Evolutionary conservation across 345 rosid genomes (phyloP).

Genomic region (Camelina hispida): DNA sequence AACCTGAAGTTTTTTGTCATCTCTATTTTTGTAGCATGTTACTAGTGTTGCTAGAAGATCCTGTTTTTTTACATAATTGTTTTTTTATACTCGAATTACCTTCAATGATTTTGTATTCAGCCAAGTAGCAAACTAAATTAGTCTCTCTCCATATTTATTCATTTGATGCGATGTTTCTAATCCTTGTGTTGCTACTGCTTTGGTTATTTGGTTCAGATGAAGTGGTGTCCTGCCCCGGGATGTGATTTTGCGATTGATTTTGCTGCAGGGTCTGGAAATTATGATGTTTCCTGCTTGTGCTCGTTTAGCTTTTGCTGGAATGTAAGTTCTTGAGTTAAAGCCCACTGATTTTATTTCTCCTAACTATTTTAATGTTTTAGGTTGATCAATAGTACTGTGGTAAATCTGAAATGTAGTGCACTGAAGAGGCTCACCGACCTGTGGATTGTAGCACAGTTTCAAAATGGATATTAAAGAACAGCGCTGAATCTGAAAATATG

Average conservation of each 20-base stretch:
- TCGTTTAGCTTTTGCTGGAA: conserved; percentile 91
- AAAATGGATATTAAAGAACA: conserved; percentile 93
- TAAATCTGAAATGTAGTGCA: conserved; percentile 65
- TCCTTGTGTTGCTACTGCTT: conserved; percentile 15
- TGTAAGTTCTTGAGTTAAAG: conserved; percentile 51
- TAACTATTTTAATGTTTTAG: neutral
- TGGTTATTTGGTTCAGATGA: conserved; percentile 59
- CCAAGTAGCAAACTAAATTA: neutral
- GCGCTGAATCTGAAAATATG: conserved; percentile 98
- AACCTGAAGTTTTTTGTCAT: conserved; percentile 2
- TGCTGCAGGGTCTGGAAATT: conserved; percentile 73
- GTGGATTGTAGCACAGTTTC: conserved; percentile 90
- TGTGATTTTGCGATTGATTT: conserved; percentile 91
- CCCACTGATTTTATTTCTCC: conserved; percentile 14
- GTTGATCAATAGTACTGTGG: conserved; percentile 11
- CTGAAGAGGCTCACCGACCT: conserved; percentile 99
- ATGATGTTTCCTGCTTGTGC: conserved; percentile 85
- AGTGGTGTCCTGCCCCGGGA: conserved; percentile 99
- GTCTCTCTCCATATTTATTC: neutral
- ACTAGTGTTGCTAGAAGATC: conserved; percentile 10
- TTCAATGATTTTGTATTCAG: neutral
- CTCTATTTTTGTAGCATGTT: conserved; percentile 16
- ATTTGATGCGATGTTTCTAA: neutral
- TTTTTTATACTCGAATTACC: neutral
- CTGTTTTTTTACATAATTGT: neutral